These are phyloP conservation scores for Solanum lycopersicoides DNA, from an alignment of 257 asterid genomes.

Conservation along the genomic window DNA sequence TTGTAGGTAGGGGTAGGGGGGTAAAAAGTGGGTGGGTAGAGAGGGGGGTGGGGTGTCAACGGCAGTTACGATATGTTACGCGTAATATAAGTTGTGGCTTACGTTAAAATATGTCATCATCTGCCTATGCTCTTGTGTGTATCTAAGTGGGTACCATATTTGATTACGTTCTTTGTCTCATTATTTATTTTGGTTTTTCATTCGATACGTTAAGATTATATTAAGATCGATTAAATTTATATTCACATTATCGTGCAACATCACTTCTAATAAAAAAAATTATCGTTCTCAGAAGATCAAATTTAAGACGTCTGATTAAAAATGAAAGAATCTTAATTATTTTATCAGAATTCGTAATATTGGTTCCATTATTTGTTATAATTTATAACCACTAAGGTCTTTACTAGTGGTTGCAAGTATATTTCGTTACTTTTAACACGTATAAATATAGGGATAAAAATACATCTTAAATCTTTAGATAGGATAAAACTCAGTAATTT, in stretches of 20 bases:
- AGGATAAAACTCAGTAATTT: not conserved
- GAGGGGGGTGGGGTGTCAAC: slow-evolving; percentile 2
- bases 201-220: fast-evolving
- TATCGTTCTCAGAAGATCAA: too few species aligned
- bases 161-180: not conserved
- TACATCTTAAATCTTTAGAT: not conserved
- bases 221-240: not conserved
- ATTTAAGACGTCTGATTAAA: too few species aligned
- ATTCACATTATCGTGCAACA: fast-evolving
- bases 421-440: not conserved
- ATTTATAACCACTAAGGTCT: not conserved
- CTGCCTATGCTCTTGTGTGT: not conserved
- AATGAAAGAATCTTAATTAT: too few species aligned
- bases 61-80: slow-evolving; percentile 26
- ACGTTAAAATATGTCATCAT: slow-evolving; percentile 24
- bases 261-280: too few species aligned
- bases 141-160: not conserved
- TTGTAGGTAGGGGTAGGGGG: not conserved
- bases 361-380: not conserved
- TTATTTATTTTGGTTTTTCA: not conserved
- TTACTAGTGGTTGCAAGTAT: too few species aligned
- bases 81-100: slow-evolving; percentile 26
- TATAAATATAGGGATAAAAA: not conserved
- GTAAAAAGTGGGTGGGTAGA: not conserved
- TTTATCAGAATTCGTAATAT: not conserved